These are phyloP conservation scores for Cadophora gregata DNA, from an alignment of 2,329 filamentous ascomycete genomes.

Conservation along the genomic window DNA sequence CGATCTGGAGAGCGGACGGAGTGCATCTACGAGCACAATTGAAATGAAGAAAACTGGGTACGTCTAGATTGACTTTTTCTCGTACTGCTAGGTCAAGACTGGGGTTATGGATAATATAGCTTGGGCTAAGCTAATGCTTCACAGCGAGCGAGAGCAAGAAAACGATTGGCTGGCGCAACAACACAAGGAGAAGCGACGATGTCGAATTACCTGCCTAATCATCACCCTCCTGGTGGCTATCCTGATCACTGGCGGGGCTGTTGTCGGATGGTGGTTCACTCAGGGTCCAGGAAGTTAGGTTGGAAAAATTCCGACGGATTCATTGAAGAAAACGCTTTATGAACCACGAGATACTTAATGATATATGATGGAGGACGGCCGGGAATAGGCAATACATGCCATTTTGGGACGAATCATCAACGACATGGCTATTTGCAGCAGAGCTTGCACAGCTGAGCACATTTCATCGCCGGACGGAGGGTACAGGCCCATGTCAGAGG, in stretches of 20 bases:
- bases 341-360: slow-evolving; percentile 17
- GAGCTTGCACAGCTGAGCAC: not conserved
- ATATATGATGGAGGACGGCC: slow-evolving; percentile 4
- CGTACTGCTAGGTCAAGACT: not conserved
- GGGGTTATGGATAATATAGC: too few relatives aligned
- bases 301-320: not conserved
- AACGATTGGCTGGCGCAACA: slow-evolving; percentile 45
- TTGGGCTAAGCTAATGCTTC: not conserved
- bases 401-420: not conserved
- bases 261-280: slow-evolving; percentile 41
- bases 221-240: slow-evolving; percentile 37
- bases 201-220: slow-evolving; percentile 34
- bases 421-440: not conserved
- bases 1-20: slow-evolving; percentile 35
- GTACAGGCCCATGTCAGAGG: not conserved
- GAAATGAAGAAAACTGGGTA: slow-evolving; percentile 28
- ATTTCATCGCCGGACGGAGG: not conserved
- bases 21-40: slow-evolving; percentile 18
- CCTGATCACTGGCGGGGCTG: slow-evolving; percentile 35
- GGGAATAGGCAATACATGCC: not conserved
- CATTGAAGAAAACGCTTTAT: not conserved
- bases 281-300: slow-evolving; percentile 14
- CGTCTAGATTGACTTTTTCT: slow-evolving; percentile 25
- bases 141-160: slow-evolving; percentile 24
- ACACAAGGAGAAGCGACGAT: slow-evolving; percentile 41